Base-by-base conservation (phyloP, 331 rosid genomes). In the Quercus lobata region DNA sequence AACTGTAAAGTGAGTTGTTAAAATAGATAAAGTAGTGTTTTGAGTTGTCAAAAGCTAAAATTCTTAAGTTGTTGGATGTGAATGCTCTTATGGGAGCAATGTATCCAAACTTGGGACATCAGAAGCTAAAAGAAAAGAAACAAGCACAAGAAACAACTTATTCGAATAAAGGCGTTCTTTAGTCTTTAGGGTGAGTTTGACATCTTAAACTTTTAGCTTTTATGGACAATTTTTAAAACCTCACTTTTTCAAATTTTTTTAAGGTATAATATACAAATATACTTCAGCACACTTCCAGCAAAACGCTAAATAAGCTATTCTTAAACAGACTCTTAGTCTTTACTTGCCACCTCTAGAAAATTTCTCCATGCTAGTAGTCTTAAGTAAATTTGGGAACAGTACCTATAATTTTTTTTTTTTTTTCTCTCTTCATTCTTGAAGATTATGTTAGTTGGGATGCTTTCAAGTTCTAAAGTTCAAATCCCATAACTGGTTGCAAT, bases 391-490 rank as follows among this genome's bases (percentile, higher is more conserved):
- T 95, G 2, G 97, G 97, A 78, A 95, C 96, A 29, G 90, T 93
- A 16, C 98, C 99, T 44, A 95, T 95, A 77, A 95, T 66, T 37
- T 98, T 41, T 41, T 2, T 7, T 8, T 8, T 37, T 7, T 7
- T 2, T 2, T 82, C 93, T 90, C 85, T 95, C 99, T 29, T 97
- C 97, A 49, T 46, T 46, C 81, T 89, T 91, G 92, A 95, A 95
- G 66, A 95, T 74, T 7, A 95, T 86, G 77, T 89, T 93, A 52
- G 98, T 95, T 22, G 98, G 98, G 65, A 95, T 93, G 81, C 99
- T 95, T 69, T 41, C 46, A 41, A 8, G 46, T 8, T 41, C 0
- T 41, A 0, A 41, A 8, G 46, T 41, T 41, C 96, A 85, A 76
- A 95, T 90, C n/a, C 98, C 99, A 78, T 89, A 95, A 19, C 55